phyloP scores from a whole-genome alignment of 805 yeast species.

The Nakazawaea anatomiae region DNA sequence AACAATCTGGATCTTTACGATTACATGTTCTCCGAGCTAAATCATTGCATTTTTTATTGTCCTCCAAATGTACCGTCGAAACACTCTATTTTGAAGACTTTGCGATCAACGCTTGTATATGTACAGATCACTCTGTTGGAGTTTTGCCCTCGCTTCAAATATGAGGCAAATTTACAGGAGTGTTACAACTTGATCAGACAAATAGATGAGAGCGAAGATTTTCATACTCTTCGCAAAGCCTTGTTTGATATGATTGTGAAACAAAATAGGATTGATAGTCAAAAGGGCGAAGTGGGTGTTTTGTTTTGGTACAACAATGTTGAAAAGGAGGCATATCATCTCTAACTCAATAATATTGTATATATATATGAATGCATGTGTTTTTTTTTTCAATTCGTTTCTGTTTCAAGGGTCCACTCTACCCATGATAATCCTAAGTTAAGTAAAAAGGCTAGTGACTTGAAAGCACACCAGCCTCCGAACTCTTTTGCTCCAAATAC shows the following conservation, averaged over 20 bases:
- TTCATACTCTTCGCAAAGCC: constrained; percentile 23
- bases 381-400: too few relatives aligned
- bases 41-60: neutral
- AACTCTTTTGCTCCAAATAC: too few relatives aligned
- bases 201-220: constrained; percentile 24
- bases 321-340: neutral
- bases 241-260: constrained; percentile 44
- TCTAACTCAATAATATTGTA: neutral
- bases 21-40: neutral
- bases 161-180: constrained; percentile 16
- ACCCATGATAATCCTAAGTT: too few relatives aligned
- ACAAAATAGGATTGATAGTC: constrained; percentile 52
- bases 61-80: constrained; percentile 17
- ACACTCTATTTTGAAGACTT: constrained; percentile 16
- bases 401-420: too few relatives aligned
- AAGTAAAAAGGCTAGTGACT: too few relatives aligned
- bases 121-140: constrained; percentile 48
- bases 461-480: too few relatives aligned
- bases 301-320: constrained; percentile 57
- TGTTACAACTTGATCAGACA: constrained; percentile 28
- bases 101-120: constrained; percentile 42
- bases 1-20: constrained; percentile 9
- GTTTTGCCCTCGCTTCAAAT: constrained; percentile 36
- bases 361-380: too few relatives aligned
- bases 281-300: constrained; percentile 48